Evolutionary conservation across 352 stramenopile species (phyloP), one percentile per base, ranked within the genome.

Genomic region (Pythium monospermum): DNA sequence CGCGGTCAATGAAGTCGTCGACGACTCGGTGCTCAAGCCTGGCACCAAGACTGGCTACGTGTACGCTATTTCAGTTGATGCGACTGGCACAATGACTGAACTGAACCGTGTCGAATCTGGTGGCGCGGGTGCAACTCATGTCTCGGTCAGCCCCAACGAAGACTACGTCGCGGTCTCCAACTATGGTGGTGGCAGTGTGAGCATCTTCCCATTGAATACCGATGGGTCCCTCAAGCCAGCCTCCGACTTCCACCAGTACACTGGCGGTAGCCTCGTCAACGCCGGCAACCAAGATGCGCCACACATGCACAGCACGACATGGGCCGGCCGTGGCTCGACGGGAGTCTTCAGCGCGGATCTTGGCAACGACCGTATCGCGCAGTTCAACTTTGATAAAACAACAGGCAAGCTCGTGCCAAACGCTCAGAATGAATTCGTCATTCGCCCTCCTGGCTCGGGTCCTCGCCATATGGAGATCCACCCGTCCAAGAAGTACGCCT

Each of bases 381-480:
- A 85, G 39, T 85, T 66, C 53, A 65, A 58, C 5, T 48, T 89
- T 19, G 43, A 85, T 25, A 41, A 38, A 13, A 53, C 52, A 13
- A 68, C 62, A 18, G 67, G 73, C 49, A 77, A 58, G 45, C 49
- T 83, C 2, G 49, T 68, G 47, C 3, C 19, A 7, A 63, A 61
- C 44, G 13, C 37, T 8, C 25, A 40, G 49, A 25, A 32, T 33
- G 41, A 45, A 28, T 61, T 64, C 35, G 48, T 66, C 28, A 15
- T 27, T 21, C 48, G 52, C 7, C 61, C 60, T 21, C 6, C 39
- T 21, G 76, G 74, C 37, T 76, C 76, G 7, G 79, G 79, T 26
- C 79, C 79, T 2, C 71, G 79, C 19, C 79, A 90, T 59, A 76
- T 87, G 68, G 70, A 43, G 1, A 54, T 90, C n/a, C 69, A 83